Conservation (phyloP, 768 basidiomycete species). For the Boletus vinaceobasis region DNA sequence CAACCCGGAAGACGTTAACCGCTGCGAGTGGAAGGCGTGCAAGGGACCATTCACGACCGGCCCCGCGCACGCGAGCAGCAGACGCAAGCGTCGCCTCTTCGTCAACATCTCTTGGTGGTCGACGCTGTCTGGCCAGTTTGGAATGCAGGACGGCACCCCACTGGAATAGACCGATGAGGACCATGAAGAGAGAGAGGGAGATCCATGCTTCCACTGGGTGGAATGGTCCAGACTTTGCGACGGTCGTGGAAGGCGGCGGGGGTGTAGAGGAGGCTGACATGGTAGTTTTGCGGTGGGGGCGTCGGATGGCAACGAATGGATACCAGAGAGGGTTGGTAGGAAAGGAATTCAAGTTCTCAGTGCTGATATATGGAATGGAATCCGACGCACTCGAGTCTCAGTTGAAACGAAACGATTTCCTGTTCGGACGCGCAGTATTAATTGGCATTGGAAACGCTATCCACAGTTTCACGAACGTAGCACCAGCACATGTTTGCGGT, state of each 20-base stretch:
- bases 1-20: conserved; percentile 43
- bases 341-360: not conserved
- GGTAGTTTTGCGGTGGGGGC: not conserved
- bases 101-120: not conserved
- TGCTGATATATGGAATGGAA: conserved; percentile 7
- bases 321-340: not conserved
- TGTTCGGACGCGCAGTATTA: not conserved
- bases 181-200: conserved; percentile 11
- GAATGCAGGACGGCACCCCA: conserved; percentile 26
- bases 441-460: not conserved
- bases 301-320: not conserved
- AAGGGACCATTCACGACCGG: conserved; percentile 36
- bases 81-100: conserved; percentile 15
- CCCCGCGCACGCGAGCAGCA: not conserved
- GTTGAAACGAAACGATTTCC: not conserved
- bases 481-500: too few relatives aligned
- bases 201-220: conserved; percentile 19
- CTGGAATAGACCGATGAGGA: conserved; percentile 21
- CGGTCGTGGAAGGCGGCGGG: not conserved
- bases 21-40: conserved; percentile 36
- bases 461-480: not conserved
- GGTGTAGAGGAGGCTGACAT: not conserved
- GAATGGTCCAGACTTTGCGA: not conserved
- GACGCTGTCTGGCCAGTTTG: conserved; percentile 11
- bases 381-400: too few relatives aligned